Evolutionary conservation across 371 early-diverging fungal genomes (phyloP).

Genomic region (Nosema bombycis): DNA sequence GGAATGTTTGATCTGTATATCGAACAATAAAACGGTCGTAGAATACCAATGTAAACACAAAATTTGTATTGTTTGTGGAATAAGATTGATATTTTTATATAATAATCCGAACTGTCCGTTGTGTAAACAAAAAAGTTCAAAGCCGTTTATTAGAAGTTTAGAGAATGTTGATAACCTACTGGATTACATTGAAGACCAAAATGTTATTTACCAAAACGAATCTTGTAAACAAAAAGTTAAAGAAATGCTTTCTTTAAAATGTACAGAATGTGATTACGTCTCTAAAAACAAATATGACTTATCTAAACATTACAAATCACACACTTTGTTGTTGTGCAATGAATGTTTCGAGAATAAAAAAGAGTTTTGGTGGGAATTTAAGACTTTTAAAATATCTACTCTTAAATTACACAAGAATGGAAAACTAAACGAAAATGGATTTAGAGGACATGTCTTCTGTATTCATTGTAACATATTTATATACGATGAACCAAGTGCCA

Average conservation of each 20-base stretch:
- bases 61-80: slow-evolving; percentile 49
- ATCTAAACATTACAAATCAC: slow-evolving; percentile 55
- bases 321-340: slow-evolving; percentile 52
- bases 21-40: slow-evolving; percentile 7
- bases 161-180: not conserved
- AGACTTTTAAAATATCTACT: slow-evolving; percentile 38
- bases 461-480: slow-evolving; percentile 58
- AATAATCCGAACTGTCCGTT: slow-evolving; percentile 42
- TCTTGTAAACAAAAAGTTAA: slow-evolving; percentile 42
- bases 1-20: slow-evolving; percentile 55
- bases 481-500: slow-evolving; percentile 54
- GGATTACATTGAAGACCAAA: not conserved
- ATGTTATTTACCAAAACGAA: slow-evolving; percentile 20
- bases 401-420: slow-evolving; percentile 56
- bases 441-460: slow-evolving; percentile 61
- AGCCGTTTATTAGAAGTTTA: not conserved
- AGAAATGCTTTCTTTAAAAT: slow-evolving; percentile 42
- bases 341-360: slow-evolving; percentile 57
- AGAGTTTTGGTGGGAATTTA: slow-evolving; percentile 59
- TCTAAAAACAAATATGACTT: slow-evolving; percentile 45
- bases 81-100: slow-evolving; percentile 44
- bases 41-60: slow-evolving; percentile 50
- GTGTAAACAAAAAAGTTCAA: slow-evolving; percentile 31
- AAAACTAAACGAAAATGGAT: slow-evolving; percentile 49
- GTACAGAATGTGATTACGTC: slow-evolving; percentile 49